Percentiles rank a stretch among this genome's conserved stretches.
Evolutionary conservation across 1,284 basidiomycete species (phyloP).

Genomic region (Cystobasidiaceae sp.): DNA sequence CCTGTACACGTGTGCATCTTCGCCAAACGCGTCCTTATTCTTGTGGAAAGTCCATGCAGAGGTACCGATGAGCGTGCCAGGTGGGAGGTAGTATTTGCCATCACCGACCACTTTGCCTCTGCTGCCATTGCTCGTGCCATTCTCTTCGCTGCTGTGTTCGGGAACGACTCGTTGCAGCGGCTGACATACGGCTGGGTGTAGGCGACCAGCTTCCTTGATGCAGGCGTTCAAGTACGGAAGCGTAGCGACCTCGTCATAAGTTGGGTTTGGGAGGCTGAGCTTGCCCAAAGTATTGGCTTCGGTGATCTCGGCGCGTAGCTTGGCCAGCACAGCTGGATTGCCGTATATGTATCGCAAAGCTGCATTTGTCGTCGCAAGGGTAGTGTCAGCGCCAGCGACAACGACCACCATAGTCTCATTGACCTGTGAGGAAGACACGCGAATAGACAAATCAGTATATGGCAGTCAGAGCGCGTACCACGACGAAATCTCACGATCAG

Average conservation of each 20-base stretch:
- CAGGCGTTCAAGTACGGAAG: slow-evolving; percentile 42
- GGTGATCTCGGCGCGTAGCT: slow-evolving; percentile 40
- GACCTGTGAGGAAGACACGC: not conserved
- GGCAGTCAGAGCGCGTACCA: not conserved
- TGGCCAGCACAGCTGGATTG: slow-evolving; percentile 37
- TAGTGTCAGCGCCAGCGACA: slow-evolving; percentile 43
- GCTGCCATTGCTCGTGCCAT: not conserved
- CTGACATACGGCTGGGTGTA: slow-evolving; percentile 44
- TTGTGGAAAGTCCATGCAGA: slow-evolving; percentile 43
- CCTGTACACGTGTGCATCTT: slow-evolving; percentile 38
- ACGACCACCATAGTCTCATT: not conserved
- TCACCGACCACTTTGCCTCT: not conserved
- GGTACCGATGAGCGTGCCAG: slow-evolving; percentile 41
- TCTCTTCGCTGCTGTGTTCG: slow-evolving; percentile 33
- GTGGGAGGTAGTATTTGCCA: slow-evolving; percentile 36
- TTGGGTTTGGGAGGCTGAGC: slow-evolving; percentile 35
- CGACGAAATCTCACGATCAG: not conserved
- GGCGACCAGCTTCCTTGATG: slow-evolving; percentile 43
- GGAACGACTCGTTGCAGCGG: slow-evolving; percentile 42
- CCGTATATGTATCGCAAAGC: slow-evolving; percentile 42
- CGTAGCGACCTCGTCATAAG: slow-evolving; percentile 39
- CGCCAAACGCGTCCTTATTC: slow-evolving; percentile 38
- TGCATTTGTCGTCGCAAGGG: slow-evolving; percentile 39
- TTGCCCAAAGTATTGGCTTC: slow-evolving; percentile 38
- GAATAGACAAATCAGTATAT: not conserved